Percentiles rank a stretch among this genome's conserved stretches.
Evolutionary conservation across 1,284 basidiomycete genomes (phyloP).

Genomic region (Athelia psychrophila): DNA sequence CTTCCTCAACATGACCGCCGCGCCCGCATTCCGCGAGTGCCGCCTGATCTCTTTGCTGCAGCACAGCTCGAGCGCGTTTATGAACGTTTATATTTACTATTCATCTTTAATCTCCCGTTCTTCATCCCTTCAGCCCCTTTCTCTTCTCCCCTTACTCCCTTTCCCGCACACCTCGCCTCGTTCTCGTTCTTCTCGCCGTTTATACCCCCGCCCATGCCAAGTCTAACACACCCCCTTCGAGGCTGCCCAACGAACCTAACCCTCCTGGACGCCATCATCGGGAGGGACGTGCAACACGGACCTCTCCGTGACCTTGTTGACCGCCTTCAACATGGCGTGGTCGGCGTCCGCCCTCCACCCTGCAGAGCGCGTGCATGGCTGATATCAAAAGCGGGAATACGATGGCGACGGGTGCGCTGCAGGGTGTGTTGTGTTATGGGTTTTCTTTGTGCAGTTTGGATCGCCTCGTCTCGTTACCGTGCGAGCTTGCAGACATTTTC

Average conservation of each 20-base stretch:
- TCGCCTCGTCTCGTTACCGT: slow-evolving; percentile 1
- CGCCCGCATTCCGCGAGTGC: background rate
- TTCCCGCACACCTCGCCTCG: no score
- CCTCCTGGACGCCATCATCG: slow-evolving; percentile 64
- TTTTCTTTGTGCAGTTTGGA: slow-evolving; percentile 3
- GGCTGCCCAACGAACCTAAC: slow-evolving; percentile 59
- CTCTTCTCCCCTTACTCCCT: no score
- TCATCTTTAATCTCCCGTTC: no score
- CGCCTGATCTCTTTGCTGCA: background rate
- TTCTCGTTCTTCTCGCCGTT: no score
- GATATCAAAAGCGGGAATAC: slow-evolving; percentile 53
- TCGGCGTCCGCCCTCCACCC: slow-evolving; percentile 50
- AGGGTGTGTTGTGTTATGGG: slow-evolving; percentile 40
- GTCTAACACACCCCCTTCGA: no score
- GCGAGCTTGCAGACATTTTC: no score
- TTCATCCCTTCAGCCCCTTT: no score
- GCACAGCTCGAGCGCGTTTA: background rate
- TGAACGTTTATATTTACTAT: background rate
- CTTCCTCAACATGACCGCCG: slow-evolving; percentile 10
- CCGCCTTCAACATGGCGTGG: slow-evolving; percentile 59
- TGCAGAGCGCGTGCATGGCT: slow-evolving; percentile 42
- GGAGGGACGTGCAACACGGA: slow-evolving; percentile 76
- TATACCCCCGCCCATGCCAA: background rate
- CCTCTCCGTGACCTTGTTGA: slow-evolving; percentile 42
- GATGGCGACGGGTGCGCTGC: slow-evolving; percentile 47